Evolutionary conservation across 352 stramenopile genomes (phyloP), one percentile per base, ranked within the genome.

Genomic region (Globisporangium heterothallicum): DNA sequence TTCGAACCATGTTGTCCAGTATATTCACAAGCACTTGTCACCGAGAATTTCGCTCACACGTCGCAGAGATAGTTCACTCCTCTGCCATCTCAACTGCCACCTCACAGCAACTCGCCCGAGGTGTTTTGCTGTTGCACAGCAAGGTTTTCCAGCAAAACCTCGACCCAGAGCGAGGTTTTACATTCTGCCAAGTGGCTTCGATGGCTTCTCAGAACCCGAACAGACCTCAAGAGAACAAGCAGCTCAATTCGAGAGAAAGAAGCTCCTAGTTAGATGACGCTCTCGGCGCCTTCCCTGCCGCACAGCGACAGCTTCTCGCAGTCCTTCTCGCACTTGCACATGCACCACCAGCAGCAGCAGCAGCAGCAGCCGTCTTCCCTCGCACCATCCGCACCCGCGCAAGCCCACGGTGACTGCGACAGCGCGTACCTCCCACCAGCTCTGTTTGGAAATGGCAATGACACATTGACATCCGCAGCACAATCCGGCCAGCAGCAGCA

Each of bases 201-300:
- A 38, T 38, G 32, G 32, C 32, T 38, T 10, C 32, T 38, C n/a
- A n/a, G n/a, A n/a, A n/a, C n/a, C n/a, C n/a, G n/a, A n/a, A n/a
- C n/a, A n/a, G n/a, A n/a, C n/a, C n/a, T n/a, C n/a, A n/a, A n/a
- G 0, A n/a, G 8, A 18, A n/a, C 12, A 38, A 38, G 8, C 0
- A 38, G 8, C 3, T 34, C 32, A 38, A n/a, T n/a, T n/a, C n/a
- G n/a, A n/a, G n/a, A n/a, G n/a, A n/a, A n/a, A 38, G 8, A 10
- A 38, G 32, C 32, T 38, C 32, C 6, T 34, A 6, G 6, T 18
- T 10, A 36, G 13, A 80, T 80, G 70, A 67, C 70, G 53, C 68
- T 78, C 55, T 72, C 67, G 40, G 63, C 67, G 27, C 70, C 70
- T 41, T 70, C 68, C 43, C 47, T 73, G 41, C 58, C 45, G 21